Base-by-base conservation (phyloP, 2,329 filamentous ascomycete genomes). In the Paecilomyces sp. region DNA sequence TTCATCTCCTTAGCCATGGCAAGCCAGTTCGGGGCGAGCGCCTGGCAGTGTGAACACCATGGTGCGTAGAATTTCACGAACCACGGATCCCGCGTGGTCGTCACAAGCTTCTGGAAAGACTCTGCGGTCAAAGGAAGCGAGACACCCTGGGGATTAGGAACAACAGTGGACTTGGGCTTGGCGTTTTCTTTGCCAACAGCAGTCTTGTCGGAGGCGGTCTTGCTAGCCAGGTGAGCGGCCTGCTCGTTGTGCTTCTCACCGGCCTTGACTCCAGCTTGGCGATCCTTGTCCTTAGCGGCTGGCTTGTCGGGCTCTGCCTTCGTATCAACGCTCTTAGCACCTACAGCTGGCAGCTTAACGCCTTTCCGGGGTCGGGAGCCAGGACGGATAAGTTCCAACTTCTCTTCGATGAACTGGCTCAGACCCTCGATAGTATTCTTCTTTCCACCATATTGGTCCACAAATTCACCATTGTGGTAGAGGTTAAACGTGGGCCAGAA, bases 51-150 rank as follows among this genome's bases (percentile, higher is more conserved):
- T 66, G 88, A 86, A 74, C 94, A 99, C 94, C 93, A 97, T 5
- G 94, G 95, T 18, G 91, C 92, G 73, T 97, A 97, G 74, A 99
- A 97, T 76, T 99, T 99, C 81, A 99, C 87, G 71, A 99, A 97
- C 94, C 94, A 99, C 5, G 92, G 88, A 63, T 97, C 92, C 64
- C 90, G 86, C 0, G 91, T 92, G 72, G 88, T 89, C 2, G 91
- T 96, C 54, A 99, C 92, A 41, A 88, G 80, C 60, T 85, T 86
- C 72, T 95, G 88, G 79, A 99, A 99, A 63, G 82, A 90, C 71
- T 97, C 92, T 0, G 90, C 88, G 1, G 87, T 92, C 57, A 99
- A 82, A 6, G 87, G 77, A 34, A 91, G 81, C 6, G 91, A 95
- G 15, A 83, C 79, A 6, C 94, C 94, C 50, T 88, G 82, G 3